Evolutionary conservation across 2,329 filamentous ascomycete species (phyloP).

Genomic region (Colletotrichum tofieldiae): DNA sequence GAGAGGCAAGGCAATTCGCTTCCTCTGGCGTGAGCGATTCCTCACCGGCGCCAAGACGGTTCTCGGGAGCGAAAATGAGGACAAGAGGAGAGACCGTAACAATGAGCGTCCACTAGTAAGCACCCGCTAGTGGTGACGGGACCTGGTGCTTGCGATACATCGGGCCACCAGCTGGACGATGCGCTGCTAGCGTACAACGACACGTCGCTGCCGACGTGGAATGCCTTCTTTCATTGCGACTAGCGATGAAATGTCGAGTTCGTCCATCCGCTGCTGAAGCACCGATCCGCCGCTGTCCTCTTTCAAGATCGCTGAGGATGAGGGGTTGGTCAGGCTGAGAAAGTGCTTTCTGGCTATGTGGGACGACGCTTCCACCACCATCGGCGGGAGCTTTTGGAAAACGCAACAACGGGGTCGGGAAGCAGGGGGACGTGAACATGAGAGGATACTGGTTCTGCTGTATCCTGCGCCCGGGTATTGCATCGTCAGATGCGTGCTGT

Average conservation of each 20-base stretch:
- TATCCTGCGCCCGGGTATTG: no score
- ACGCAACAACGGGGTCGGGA: neutral
- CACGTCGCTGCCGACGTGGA: neutral
- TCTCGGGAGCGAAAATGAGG: conserved; percentile 13
- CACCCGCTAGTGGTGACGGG: neutral
- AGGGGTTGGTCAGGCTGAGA: neutral
- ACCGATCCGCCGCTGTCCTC: conserved; percentile 15
- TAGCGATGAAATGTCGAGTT: neutral
- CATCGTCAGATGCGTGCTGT: no score
- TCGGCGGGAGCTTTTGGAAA: conserved; percentile 4
- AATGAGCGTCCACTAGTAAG: neutral
- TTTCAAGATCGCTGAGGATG: neutral
- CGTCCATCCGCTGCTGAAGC: neutral
- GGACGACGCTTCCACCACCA: neutral
- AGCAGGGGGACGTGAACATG: neutral
- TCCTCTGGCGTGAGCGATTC: neutral
- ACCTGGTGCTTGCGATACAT: neutral
- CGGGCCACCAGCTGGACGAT: conserved; percentile 6
- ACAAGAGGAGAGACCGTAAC: neutral
- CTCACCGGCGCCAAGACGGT: neutral
- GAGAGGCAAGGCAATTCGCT: neutral
- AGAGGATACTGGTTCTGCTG: neutral
- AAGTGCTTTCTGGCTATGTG: neutral
- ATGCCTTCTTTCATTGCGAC: neutral
- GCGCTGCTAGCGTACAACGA: neutral